A percentile compares a stretch with the other conserved stretches of the same genome.
Conservation (phyloP, 1,284 basidiomycete genomes). For the Volvariella volvacea region DNA sequence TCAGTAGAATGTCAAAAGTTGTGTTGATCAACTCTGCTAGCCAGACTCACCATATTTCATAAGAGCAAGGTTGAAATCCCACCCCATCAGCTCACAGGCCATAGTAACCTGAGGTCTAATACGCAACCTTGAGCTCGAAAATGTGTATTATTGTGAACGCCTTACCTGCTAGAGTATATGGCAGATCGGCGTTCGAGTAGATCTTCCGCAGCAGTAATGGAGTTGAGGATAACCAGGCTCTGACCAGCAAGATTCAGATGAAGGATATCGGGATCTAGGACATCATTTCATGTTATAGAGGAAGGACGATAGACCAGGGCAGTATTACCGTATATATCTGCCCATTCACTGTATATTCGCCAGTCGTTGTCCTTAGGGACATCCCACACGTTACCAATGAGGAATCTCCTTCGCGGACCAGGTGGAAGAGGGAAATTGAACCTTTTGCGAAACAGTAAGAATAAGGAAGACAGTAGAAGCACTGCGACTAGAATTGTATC, state of each 20-base stretch:
- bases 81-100: no score
- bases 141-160: no score
- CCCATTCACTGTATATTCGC: constrained; percentile 28
- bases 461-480: no score
- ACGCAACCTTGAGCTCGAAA: no score
- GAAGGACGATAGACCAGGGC: constrained; percentile 2
- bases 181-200: constrained; percentile 32
- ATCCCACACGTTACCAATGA: constrained; percentile 26
- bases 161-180: no score
- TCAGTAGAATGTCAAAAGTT: no score
- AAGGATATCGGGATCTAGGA: constrained; percentile 28
- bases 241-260: constrained; percentile 27
- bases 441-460: no score
- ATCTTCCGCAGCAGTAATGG: constrained; percentile 25
- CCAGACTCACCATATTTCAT: no score
- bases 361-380: constrained; percentile 27
- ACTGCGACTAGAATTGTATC: no score
- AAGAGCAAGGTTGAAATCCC: no score
- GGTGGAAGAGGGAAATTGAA: constrained; percentile 22
- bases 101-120: no score
- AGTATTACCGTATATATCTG: constrained; percentile 18
- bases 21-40: no score
- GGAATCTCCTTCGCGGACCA: constrained; percentile 22
- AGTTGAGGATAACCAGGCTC: constrained; percentile 31
- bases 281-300: background rate